Evolutionary conservation across 164 flowering plant genomes (phyloP), one percentile per base, ranked within the genome.

Genomic region (Stephania japonica): DNA sequence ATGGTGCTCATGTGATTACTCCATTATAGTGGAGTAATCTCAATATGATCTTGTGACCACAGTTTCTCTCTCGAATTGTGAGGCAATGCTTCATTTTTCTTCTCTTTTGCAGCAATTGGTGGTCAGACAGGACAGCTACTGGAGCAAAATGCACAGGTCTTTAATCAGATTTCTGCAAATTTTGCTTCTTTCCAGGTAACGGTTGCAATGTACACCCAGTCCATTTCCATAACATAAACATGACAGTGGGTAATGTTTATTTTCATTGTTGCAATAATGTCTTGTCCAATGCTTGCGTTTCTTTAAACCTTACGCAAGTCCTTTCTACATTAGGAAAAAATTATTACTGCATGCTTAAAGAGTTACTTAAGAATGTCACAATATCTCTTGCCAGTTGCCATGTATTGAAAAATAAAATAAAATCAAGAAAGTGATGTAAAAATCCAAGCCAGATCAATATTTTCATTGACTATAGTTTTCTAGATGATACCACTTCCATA

Each of bases 121-220:
- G 85, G 85, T 43, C 41, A 77, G 61, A 75, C 80, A 49, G 85
- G 87, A 62, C 84, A 86, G 68, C 75, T 86, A 65, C 84, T 86
- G 62, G 77, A 80, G 78, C 86, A 84, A 79, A 84, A 84, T 64
- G 79, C 77, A 3, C 84, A 80, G 68, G 68, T 74, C 67, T 83
- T 86, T 70, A 70, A 73, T 41, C 85, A 83, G 72, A 84, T 86
- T 72, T 81, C 87, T 62, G 80, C 84, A 4, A 86, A 86, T 74
- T 69, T 86, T 18, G 67, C 81, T 65, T 27, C 84, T 43, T 76
- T 42, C 68, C 83, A 84, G 86, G 88, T 85, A 65, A 70, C 4
- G 49, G 32, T 53, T 67, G 10, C 44, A 42, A 42, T 42, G 4
- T 47, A 43, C 8, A 43, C 16, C 12, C 47, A 18, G 6, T 4